These are phyloP conservation scores for Hyaloscypha bicolor DNA, from an alignment of 495 filamentous ascomycete genomes.

Conservation along the genomic window DNA sequence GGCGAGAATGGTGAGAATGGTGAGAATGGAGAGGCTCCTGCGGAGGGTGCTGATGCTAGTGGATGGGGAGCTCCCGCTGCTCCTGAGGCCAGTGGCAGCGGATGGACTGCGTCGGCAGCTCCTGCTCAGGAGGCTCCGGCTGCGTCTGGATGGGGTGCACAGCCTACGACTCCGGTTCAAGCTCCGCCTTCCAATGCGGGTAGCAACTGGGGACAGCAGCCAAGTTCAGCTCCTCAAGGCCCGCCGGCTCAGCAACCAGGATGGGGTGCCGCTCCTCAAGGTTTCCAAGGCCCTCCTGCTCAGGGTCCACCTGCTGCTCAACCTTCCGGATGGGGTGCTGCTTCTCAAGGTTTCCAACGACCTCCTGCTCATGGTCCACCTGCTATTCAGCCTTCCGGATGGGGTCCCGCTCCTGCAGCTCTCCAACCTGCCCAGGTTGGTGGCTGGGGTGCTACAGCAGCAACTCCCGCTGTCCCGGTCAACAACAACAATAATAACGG, in stretches of 20 bases:
- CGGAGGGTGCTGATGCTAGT: background rate
- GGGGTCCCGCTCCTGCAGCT: background rate
- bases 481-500: slow-evolving; percentile 2
- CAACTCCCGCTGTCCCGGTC: background rate
- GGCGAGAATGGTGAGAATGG: slow-evolving; percentile 33
- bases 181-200: background rate
- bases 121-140: background rate
- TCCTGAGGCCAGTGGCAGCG: background rate
- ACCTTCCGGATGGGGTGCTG: slow-evolving; percentile 1
- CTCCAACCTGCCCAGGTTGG: background rate
- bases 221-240: background rate
- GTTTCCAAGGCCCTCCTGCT: background rate
- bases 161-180: background rate
- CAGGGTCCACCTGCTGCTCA: background rate
- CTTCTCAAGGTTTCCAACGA: background rate
- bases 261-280: background rate
- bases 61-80: slow-evolving; percentile 18
- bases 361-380: too few species aligned
- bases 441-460: background rate
- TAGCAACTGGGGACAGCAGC: background rate
- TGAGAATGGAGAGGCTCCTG: background rate
- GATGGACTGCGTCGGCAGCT: background rate
- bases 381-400: background rate
- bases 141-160: background rate
- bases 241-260: too few species aligned